Evolutionary conservation across 345 rosid species (phyloP), one percentile per base, ranked within the genome.

Genomic region (Gossypium sturtianum): DNA sequence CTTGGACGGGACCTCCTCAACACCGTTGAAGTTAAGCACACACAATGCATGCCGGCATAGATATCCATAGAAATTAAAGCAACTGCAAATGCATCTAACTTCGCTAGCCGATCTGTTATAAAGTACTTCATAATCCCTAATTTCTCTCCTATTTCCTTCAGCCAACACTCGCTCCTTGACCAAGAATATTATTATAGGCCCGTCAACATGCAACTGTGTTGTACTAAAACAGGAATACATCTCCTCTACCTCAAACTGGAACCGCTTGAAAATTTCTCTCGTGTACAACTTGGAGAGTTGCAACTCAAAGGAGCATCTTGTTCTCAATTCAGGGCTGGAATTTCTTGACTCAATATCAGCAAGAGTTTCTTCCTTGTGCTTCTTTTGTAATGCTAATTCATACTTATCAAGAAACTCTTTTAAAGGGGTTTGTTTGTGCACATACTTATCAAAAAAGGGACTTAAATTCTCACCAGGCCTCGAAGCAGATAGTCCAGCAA

Each of bases 391-490:
- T 57, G 92, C 89, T 78, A 90, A 57, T 78, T 89, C 97, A 34
- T 89, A 90, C 84, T 89, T 88, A 70, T 92, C 97, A 7, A 94
- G 90, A 84, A 94, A 94, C 84, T 94, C 97, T 78, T 89, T 94
- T 80, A 94, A 70, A 38, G 96, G 90, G 20, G 97, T 94, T 70
- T 90, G 93, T 47, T 86, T 90, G 53, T 89, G 97, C 74, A 92
- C 73, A 7, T 85, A 90, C 78, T 82, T 87, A 41, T 90, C 90
- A 27, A 92, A 90, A 82, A 89, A 90, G 5, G 88, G 86, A 69
- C 49, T 81, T 4, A 86, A 22, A 9, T 71, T 71, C 78, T 89
- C 94, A 29, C 90, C 88, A 2, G 81, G 89, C 71, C 83, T 86
- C 51, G 86, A 78, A 75, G 86, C 75, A 47, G 84, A 75, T 56